Percentiles rank a stretch among this genome's conserved stretches.
Conservation (phyloP, 805 yeast genomes). For the Geotrichum ghanense region DNA sequence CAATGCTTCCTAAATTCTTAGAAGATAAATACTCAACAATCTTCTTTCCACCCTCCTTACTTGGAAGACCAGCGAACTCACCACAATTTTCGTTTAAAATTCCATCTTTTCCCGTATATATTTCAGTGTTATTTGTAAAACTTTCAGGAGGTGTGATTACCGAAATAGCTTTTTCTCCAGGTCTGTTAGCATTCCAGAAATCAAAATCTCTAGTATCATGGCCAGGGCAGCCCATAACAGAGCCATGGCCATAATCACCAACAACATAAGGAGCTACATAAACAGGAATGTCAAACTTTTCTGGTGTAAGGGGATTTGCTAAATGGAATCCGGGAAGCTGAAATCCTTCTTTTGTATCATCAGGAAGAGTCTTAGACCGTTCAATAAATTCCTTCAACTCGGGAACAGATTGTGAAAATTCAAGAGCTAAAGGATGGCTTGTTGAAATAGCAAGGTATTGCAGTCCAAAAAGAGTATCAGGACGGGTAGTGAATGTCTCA, state of each 20-base stretch:
- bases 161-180: conserved; percentile 29
- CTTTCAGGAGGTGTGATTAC: conserved; percentile 36
- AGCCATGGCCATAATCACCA: conserved; percentile 76
- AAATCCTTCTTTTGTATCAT: conserved; percentile 51
- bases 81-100: conserved; percentile 37
- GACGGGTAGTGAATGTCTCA: conserved; percentile 71
- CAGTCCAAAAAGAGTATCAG: conserved; percentile 77
- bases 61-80: conserved; percentile 37
- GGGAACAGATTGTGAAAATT: conserved; percentile 29
- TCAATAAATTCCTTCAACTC: conserved; percentile 38
- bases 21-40: conserved; percentile 35
- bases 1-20: conserved; percentile 32
- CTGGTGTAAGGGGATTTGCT: conserved; percentile 44
- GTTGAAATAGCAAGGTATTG: conserved; percentile 73
- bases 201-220: conserved; percentile 78
- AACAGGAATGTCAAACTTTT: conserved; percentile 44
- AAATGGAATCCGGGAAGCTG: conserved; percentile 33
- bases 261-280: conserved; percentile 88
- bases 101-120: conserved; percentile 36
- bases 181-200: conserved; percentile 64
- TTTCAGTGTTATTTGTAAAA: conserved; percentile 4
- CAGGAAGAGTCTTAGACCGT: conserved; percentile 25
- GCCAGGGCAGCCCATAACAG: conserved; percentile 97
- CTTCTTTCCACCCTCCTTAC: conserved; percentile 38
- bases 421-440: conserved; percentile 50